phyloP scores from a whole-genome alignment of 805 yeast species.

The Kazachstania africana region DNA sequence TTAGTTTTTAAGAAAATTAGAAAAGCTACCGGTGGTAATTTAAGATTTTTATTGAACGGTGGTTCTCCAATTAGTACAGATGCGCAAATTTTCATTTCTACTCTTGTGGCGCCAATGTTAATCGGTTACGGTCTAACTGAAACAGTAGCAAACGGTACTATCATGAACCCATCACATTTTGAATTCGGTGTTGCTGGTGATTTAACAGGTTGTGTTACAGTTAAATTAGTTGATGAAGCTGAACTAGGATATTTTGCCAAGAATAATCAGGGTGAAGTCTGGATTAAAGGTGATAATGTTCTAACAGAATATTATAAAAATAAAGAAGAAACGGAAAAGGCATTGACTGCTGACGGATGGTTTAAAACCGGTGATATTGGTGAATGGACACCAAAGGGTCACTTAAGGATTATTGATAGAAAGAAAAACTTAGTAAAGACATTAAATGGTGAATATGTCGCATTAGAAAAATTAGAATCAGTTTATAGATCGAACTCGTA shows the following conservation, averaged over 20 bases:
- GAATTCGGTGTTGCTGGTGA: slow-evolving; percentile 76
- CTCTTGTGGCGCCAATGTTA: slow-evolving; percentile 71
- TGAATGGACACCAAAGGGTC: slow-evolving; percentile 78
- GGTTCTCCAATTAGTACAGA: slow-evolving; percentile 80
- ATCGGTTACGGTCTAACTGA: slow-evolving; percentile 96
- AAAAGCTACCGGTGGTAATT: slow-evolving; percentile 89
- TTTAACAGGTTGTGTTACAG: slow-evolving; percentile 69
- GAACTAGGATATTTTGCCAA: slow-evolving; percentile 88
- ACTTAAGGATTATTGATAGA: slow-evolving; percentile 78
- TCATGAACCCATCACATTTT: slow-evolving; percentile 51
- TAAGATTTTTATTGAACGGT: slow-evolving; percentile 69
- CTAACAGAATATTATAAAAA: slow-evolving; percentile 72
- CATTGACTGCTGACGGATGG: slow-evolving; percentile 82
- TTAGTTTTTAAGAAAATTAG: slow-evolving; percentile 77
- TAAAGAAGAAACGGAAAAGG: slow-evolving; percentile 63
- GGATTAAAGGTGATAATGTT: slow-evolving; percentile 65
- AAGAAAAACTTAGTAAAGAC: slow-evolving; percentile 94
- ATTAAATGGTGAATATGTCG: slow-evolving; percentile 93
- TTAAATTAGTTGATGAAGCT: slow-evolving; percentile 79
- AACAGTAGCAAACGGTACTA: slow-evolving; percentile 79
- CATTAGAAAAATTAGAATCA: slow-evolving; percentile 88
- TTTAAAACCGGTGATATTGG: slow-evolving; percentile 95
- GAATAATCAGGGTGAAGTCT: slow-evolving; percentile 87
- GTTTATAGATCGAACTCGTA: slow-evolving; percentile 72
- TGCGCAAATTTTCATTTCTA: slow-evolving; percentile 73